Conservation (phyloP, 371 early-diverging fungal genomes). For the Mortierella sp. region DNA sequence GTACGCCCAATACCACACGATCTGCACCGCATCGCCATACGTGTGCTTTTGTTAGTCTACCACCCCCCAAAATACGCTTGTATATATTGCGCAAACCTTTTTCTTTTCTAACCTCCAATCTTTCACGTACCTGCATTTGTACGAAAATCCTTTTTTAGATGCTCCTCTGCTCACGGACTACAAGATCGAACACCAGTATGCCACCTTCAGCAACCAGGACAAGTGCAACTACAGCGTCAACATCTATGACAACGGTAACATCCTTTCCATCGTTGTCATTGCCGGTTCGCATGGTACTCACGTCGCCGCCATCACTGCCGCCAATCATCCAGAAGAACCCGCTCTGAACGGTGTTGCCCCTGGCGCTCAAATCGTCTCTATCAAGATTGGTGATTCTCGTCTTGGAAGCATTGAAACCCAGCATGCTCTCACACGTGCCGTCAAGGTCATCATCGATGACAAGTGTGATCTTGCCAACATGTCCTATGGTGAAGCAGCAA, state of each 20-base stretch:
- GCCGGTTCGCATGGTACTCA: slow-evolving; percentile 94
- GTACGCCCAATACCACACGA: no score
- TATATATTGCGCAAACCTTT: slow-evolving; percentile 17
- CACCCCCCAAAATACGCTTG: no score
- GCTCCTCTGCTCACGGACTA: slow-evolving; percentile 79
- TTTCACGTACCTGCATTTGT: background rate
- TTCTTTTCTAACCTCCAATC: background rate
- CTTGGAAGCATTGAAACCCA: slow-evolving; percentile 91
- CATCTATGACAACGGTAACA: slow-evolving; percentile 87
- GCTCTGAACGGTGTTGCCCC: slow-evolving; percentile 92
- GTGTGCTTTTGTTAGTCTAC: no score
- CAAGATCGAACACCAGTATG: slow-evolving; percentile 78
- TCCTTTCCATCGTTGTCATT: slow-evolving; percentile 80
- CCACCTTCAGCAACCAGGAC: slow-evolving; percentile 80
- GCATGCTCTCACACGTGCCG: slow-evolving; percentile 86
- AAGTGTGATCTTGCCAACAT: slow-evolving; percentile 95
- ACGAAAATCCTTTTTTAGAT: slow-evolving; percentile 25
- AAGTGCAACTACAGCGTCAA: slow-evolving; percentile 91
- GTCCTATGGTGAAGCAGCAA: slow-evolving; percentile 90
- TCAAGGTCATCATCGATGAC: slow-evolving; percentile 77
- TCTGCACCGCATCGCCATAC: no score
- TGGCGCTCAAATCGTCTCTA: slow-evolving; percentile 91
- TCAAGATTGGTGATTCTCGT: slow-evolving; percentile 94
- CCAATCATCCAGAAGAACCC: slow-evolving; percentile 86
- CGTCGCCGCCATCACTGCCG: slow-evolving; percentile 91